phyloP scores from a whole-genome alignment of 228 moss, liverwort and hornwort genomes.

The Sphagnum fallax region DNA sequence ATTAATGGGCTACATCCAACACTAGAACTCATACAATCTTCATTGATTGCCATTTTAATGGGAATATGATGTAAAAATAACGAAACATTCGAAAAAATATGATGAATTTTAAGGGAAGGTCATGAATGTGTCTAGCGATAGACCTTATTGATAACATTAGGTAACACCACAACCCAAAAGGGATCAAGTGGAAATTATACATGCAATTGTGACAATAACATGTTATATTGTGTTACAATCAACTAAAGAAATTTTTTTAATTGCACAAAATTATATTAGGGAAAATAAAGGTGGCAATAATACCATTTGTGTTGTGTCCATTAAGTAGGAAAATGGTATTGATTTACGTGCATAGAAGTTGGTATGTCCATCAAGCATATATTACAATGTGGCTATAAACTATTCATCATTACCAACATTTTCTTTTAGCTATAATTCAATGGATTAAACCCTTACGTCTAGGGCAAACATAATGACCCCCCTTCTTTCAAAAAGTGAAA shows the following conservation, averaged over 20 bases:
- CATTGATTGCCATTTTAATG: constrained; percentile 8
- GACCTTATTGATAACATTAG: no score
- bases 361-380: constrained; percentile 43
- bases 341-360: constrained; percentile 67
- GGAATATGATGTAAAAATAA: neutral
- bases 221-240: constrained; percentile 1
- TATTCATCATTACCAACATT: constrained; percentile 7
- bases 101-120: no score
- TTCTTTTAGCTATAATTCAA: no score
- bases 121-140: no score
- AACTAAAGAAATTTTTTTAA: no score
- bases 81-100: neutral
- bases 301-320: constrained; percentile 81
- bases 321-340: constrained; percentile 56
- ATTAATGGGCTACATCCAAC: neutral
- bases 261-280: neutral
- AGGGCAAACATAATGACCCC: no score
- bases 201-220: neutral
- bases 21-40: constrained; percentile 3
- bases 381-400: constrained; percentile 59
- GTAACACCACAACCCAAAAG: no score
- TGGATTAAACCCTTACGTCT: no score
- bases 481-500: no score
- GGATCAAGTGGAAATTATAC: neutral
- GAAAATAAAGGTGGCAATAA: neutral